Base-by-base conservation (phyloP, 2,329 filamentous ascomycete genomes). In the Fusarium xyrophilum region DNA sequence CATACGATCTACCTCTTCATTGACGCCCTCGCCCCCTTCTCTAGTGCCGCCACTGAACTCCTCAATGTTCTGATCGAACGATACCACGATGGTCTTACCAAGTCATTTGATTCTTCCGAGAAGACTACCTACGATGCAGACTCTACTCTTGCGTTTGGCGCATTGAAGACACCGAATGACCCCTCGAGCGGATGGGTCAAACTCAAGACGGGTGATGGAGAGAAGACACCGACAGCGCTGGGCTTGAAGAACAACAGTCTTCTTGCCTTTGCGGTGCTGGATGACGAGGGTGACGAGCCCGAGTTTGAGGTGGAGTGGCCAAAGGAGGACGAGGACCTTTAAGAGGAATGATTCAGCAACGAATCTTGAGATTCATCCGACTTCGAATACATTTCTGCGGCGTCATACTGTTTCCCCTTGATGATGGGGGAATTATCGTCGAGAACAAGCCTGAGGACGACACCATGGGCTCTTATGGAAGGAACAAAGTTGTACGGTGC, bases 1-100 rank as follows among this genome's bases (percentile, higher is more conserved):
- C 86, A 89, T 72, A 93, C 90, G 7, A 83, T 93, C 68, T 87
- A 91, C 72, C 82, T 93, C 60, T 89, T 91, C 65, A 83, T 90
- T 46, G 84, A 88, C 39, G 80, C 88, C 8, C 79, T 84, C 17
- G 83, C 84, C 39, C 78, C 87, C 14, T 87, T 93, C 73, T 79
- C 82, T 19, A 78, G 82, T 2, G 80, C 91, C 61, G 88, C 88
- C 59, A 71, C 81, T 21, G 83, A 88, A 23, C 84, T 94, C 4
- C 79, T 91, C 21, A 78, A 81, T 2, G 80, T 87, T 14, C 79
- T 93, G 9, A 81, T 75, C 30, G 86, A 89, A 44, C 80, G 86
- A 30, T 89, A 88, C 63, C 84, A 87, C 0, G 59, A 78, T 1
- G 87, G 88, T 1, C 80, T 90, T 8, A 80, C 78, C 3, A 77